Evolutionary conservation across 495 filamentous ascomycete genomes (phyloP), one percentile per base, ranked within the genome.

Genomic region (Trichoderma gamsii): DNA sequence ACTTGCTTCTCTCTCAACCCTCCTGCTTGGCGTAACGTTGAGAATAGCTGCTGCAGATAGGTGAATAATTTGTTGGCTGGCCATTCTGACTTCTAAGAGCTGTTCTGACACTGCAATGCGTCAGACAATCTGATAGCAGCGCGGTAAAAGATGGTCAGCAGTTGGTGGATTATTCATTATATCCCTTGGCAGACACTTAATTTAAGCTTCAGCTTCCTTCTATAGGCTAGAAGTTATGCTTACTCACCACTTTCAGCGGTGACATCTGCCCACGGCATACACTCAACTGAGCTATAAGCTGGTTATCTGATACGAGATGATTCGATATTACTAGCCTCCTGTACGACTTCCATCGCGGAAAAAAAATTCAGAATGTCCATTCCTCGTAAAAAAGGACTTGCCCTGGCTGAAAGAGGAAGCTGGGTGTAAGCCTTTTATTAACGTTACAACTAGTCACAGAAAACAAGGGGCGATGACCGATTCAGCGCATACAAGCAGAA

Each of bases 341-440:
- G 43, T 16, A 15, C 3, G 18, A 18, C 1, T 46, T 46, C 43
- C n/a, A 56, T 27, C 51, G n/a, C 51, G 51, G 21, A 56, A 21
- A 16, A 16, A 56, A 7, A 6, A 6, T n/a, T 0, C 18, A 56
- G n/a, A n/a, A 21, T 27, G 3, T 3, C n/a, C 18, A 25, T 21
- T 21, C 9, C 51, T 56, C 51, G 16, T 56, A 56, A 4, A 23
- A 9, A 4, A 27, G 27, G 27, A 21, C 25, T 29, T 15, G 25
- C 27, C 25, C 11, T 8, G 56, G 11, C 29, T 61, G 27, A 61
- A 61, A 61, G 11, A 61, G 56, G 56, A 23, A 61, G 56, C 56
- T 61, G 13, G 25, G 27, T 61, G 56, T 61, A 61, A 61, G 56
- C 56, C 56, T 61, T 9, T 61, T 61, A 61, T 61, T 61, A 61